These are phyloP conservation scores for Pseudocercospora eumusae DNA, from an alignment of 2,329 filamentous ascomycete species.

Conservation along the genomic window DNA sequence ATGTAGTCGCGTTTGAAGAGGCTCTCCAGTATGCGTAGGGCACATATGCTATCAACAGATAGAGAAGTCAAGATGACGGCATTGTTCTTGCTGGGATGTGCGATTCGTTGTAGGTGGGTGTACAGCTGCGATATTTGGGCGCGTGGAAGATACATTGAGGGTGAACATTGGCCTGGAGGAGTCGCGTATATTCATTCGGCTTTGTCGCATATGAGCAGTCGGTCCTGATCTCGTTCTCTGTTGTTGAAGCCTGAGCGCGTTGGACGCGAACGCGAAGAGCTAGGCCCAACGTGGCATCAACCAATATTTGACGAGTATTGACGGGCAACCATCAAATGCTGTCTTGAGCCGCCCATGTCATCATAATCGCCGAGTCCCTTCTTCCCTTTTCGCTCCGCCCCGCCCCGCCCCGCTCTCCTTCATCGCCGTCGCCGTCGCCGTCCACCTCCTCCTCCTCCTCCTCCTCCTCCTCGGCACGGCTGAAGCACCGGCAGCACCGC, in stretches of 20 bases:
- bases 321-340: not conserved
- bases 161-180: constrained; percentile 1
- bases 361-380: not conserved
- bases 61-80: constrained; percentile 90
- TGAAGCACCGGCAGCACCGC: constrained; percentile 12
- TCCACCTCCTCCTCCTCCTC: constrained; percentile 7
- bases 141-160: constrained; percentile 95
- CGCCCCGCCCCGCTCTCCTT: not conserved
- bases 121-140: constrained; percentile 88
- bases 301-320: not conserved
- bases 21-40: constrained; percentile 87
- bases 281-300: not conserved
- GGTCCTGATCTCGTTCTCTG: no score
- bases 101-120: constrained; percentile 78
- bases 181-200: not conserved
- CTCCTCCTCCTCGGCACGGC: not conserved
- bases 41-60: constrained; percentile 92
- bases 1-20: constrained; percentile 98
- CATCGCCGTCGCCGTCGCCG: not conserved
- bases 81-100: constrained; percentile 86
- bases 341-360: not conserved
- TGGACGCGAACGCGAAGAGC: not conserved
- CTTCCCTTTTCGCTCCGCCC: not conserved
- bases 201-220: no score
- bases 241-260: constrained; percentile 11